A percentile compares a stretch with the other conserved stretches of the same genome.
Evolutionary conservation across 75 land plant species (phyloP).

Genomic region (Pseudotsuga menziesii): DNA sequence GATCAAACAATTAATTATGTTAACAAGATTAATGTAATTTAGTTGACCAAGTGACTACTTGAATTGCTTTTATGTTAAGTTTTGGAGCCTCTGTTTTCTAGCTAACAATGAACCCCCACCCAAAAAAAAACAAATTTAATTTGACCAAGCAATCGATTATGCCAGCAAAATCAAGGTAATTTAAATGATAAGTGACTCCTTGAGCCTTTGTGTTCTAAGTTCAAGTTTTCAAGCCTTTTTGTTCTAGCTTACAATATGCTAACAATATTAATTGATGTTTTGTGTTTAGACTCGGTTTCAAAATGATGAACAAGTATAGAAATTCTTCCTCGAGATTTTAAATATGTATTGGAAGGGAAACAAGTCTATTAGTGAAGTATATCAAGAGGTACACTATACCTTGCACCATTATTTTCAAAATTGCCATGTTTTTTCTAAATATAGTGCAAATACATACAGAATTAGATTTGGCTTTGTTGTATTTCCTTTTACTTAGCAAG

Average conservation of each 20-base stretch:
- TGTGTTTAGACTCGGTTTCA: constrained; percentile 69
- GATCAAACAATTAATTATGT: constrained; percentile 83
- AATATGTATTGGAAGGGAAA: constrained; percentile 81
- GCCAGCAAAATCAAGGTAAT: constrained; percentile 89
- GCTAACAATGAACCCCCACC: constrained; percentile 14
- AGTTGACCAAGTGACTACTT: background rate
- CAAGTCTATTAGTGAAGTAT: constrained; percentile 81
- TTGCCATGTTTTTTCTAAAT: background rate
- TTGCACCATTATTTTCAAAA: too few relatives aligned
- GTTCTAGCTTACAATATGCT: background rate
- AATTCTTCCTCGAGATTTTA: constrained; percentile 85
- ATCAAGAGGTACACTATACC: constrained; percentile 83
- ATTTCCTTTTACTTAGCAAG: background rate
- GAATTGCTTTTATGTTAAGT: too few relatives aligned
- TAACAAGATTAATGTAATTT: constrained; percentile 79
- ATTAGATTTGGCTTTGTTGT: background rate
- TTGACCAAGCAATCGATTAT: constrained; percentile 79
- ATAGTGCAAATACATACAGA: too few relatives aligned
- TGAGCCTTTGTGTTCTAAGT: background rate
- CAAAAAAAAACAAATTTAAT: constrained; percentile 73
- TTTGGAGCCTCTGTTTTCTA: background rate
- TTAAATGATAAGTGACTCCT: too few relatives aligned
- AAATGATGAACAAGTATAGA: constrained; percentile 74
- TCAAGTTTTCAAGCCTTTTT: background rate
- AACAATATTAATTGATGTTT: background rate